Evolutionary conservation across 176 grass and related monocot genomes (phyloP).

Genomic region (Cenchrus fungigraminus): DNA sequence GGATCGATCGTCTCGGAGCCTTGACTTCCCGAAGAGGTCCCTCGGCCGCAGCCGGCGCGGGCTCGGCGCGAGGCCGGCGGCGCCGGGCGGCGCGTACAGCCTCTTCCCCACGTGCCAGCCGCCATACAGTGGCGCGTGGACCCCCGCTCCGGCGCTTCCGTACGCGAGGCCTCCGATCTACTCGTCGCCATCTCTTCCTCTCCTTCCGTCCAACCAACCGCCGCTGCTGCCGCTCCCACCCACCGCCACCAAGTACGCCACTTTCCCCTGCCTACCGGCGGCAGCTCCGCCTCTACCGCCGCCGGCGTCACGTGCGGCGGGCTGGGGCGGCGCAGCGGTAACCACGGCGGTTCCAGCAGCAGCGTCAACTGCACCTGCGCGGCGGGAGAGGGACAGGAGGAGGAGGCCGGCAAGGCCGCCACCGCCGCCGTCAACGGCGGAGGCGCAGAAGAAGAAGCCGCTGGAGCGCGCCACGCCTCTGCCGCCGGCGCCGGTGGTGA

Average conservation of each 20-base stretch:
- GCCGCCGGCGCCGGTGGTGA: slow-evolving; percentile 37
- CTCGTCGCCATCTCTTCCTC: slow-evolving; percentile 55
- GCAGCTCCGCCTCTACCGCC: neutral
- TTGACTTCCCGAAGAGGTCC: slow-evolving; percentile 36
- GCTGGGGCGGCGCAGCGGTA: neutral
- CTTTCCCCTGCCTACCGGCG: slow-evolving; percentile 21
- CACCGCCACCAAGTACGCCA: slow-evolving; percentile 37
- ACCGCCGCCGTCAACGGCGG: neutral
- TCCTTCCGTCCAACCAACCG: slow-evolving; percentile 56
- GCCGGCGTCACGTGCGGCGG: neutral
- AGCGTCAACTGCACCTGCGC: neutral
- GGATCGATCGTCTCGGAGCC: slow-evolving; percentile 45
- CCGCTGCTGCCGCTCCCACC: slow-evolving; percentile 69
- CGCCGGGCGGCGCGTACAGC: slow-evolving; percentile 12
- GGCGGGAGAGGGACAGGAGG: slow-evolving; percentile 40
- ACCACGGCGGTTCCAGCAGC: neutral
- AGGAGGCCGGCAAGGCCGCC: slow-evolving; percentile 46
- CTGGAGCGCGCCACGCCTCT: slow-evolving; percentile 63
- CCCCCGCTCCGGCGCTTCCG: slow-evolving; percentile 26
- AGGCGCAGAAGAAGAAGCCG: slow-evolving; percentile 51
- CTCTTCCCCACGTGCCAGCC: slow-evolving; percentile 22
- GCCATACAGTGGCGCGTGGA: slow-evolving; percentile 44
- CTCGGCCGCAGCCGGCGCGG: slow-evolving; percentile 23
- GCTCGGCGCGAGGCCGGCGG: neutral
- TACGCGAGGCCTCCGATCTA: slow-evolving; percentile 33